phyloP scores from a whole-genome alignment of 768 basidiomycete species.

The Tricholoma sp. region DNA sequence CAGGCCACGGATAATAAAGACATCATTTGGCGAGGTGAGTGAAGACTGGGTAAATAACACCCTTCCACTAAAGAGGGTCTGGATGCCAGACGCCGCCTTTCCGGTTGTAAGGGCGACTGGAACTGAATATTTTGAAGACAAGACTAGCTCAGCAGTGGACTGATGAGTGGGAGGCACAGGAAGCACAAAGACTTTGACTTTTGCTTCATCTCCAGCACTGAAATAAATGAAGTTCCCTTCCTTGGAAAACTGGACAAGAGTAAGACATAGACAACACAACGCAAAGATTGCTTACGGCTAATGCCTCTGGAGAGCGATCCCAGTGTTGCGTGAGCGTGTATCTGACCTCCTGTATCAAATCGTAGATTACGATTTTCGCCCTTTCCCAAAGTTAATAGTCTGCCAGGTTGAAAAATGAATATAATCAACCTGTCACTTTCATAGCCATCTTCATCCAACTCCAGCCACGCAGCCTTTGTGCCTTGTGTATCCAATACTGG shows the following conservation, averaged over 20 bases:
- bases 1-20: constrained; percentile 55
- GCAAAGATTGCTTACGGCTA: constrained; percentile 42
- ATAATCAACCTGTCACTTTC: constrained; percentile 69
- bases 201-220: constrained; percentile 74
- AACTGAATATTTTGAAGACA: constrained; percentile 38
- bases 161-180: constrained; percentile 58
- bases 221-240: constrained; percentile 67
- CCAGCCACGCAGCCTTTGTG: constrained; percentile 79
- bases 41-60: constrained; percentile 73
- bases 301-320: constrained; percentile 71
- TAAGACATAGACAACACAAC: not conserved
- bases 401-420: not conserved
- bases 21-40: constrained; percentile 75
- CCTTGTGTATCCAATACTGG: constrained; percentile 66
- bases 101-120: constrained; percentile 58
- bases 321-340: constrained; percentile 76
- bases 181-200: constrained; percentile 66
- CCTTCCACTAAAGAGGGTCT: constrained; percentile 52
- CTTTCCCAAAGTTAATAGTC: constrained; percentile 28
- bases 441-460: constrained; percentile 83
- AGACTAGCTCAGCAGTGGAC: constrained; percentile 49
- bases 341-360: constrained; percentile 59
- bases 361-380: constrained; percentile 74
- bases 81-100: constrained; percentile 56
- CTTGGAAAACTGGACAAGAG: constrained; percentile 57